Base-by-base conservation (phyloP, 1,139 yeast genomes). In the Geotrichum siamense region DNA sequence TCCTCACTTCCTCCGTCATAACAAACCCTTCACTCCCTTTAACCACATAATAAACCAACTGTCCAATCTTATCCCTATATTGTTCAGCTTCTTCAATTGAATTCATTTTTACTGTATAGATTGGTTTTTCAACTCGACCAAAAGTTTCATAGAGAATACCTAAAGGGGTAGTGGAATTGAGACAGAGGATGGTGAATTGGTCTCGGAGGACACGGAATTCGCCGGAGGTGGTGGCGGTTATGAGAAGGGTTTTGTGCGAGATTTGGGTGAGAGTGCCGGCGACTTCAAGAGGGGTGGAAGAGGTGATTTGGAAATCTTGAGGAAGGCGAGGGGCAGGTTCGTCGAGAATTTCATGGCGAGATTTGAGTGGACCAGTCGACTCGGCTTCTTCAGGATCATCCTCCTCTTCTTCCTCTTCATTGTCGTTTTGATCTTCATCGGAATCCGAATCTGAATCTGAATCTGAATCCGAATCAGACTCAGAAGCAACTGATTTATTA, bases 101-200 rank as follows among this genome's bases (percentile, higher is more conserved):
- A 41, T 78, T 74, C 59, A 85, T 79, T 50, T 79, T 78, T 1
- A 91, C 80, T 31, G 94, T 69, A 59, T 85, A 89, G 38, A 81
- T 69, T 0, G 98, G 98, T n/a, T 76, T 65, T 52, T 85, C 85
- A 6, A 91, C 72, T 20, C 87, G 79, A 0, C 99, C 99, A 68
- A 91, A 87, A 0, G 87, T 85, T 60, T 91, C 99, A 56, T 77
- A 83, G 12, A 91, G 66, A 1, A 83, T 79, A 0, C 99, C 99
- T n/a, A 93, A 56, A 0, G 83, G 68, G 0, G 75, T 70, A 41
- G 80, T 71, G n/a, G n/a, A n/a, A 57, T 84, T 89, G 41, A 87
- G 71, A 59, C 96, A 86, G 15, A 91, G 70, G 0, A 89, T 70
- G 0, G 96, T 81, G 22, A 81, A 82, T 47, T 87, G 96, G 51